phyloP scores from a whole-genome alignment of 306 rosid species.

The Oxytropis ochrocephala region DNA sequence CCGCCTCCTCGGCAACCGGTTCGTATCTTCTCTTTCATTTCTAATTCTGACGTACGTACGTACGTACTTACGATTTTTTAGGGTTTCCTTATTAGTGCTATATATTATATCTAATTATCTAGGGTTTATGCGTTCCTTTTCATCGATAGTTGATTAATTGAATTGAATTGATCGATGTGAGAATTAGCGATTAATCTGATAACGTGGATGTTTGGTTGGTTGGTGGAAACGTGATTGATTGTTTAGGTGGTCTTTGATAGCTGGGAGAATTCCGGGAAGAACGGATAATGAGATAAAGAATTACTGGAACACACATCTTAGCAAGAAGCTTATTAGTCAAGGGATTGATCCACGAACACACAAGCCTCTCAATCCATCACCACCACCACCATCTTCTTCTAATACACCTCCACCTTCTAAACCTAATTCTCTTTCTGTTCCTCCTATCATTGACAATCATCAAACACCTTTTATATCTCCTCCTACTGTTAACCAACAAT shows the following conservation, averaged over 20 bases:
- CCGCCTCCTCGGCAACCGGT: slow-evolving; percentile 74
- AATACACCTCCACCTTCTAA: neutral
- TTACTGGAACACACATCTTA: slow-evolving; percentile 88
- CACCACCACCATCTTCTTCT: neutral
- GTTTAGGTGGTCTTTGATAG: slow-evolving; percentile 77
- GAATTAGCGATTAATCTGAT: neutral
- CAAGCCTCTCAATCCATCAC: slow-evolving; percentile 42
- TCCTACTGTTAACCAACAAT: neutral
- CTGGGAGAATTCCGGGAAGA: slow-evolving; percentile 91
- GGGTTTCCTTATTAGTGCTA: neutral
- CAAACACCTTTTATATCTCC: neutral
- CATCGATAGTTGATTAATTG: no score
- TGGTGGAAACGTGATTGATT: no score
- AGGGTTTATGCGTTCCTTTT: neutral
- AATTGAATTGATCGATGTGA: neutral
- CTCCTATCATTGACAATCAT: neutral
- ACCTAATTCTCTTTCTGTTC: neutral
- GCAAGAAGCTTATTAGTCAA: slow-evolving; percentile 81
- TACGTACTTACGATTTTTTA: neutral
- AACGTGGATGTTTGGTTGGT: no score
- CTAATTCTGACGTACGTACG: no score
- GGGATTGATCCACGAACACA: slow-evolving; percentile 94
- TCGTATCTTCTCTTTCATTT: neutral
- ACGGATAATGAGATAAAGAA: slow-evolving; percentile 89
- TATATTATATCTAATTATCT: neutral